Percentiles rank a stretch among this genome's conserved stretches.
Conservation (phyloP, 345 rosid genomes). For the Melaleuca quinquenervia region DNA sequence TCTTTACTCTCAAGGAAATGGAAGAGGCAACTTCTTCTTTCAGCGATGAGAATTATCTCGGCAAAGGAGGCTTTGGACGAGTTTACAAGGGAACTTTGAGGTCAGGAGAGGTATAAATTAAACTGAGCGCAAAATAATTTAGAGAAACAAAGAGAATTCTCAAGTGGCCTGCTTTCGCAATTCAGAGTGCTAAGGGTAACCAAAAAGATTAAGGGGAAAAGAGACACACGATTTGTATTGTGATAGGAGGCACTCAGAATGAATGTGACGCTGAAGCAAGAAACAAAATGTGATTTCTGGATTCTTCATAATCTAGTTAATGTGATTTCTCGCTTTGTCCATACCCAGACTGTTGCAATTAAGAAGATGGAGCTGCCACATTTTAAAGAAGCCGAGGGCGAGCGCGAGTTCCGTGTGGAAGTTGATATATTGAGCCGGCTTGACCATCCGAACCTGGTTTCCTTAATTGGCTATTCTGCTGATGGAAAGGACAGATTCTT, state of each 20-base stretch:
- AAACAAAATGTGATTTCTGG: neutral
- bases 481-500: conserved; percentile 91
- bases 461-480: conserved; percentile 86
- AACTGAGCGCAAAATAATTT: neutral
- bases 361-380: conserved; percentile 93
- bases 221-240: neutral
- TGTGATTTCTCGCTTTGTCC: neutral
- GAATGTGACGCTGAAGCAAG: neutral
- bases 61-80: conserved; percentile 89
- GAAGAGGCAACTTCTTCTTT: conserved; percentile 74
- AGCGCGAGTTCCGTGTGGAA: conserved; percentile 87
- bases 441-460: conserved; percentile 80
- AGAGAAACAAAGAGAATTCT: neutral
- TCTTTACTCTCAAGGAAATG: conserved; percentile 89
- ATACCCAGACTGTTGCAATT: conserved; percentile 74
- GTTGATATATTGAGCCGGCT: conserved; percentile 95
- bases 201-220: neutral
- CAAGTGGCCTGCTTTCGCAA: neutral
- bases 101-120: conserved; percentile 62
- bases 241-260: neutral
- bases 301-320: neutral
- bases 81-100: conserved; percentile 75
- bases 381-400: conserved; percentile 80
- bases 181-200: neutral
- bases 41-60: conserved; percentile 56